Base-by-base conservation (phyloP, 768 basidiomycete genomes). In the Cubamyces sp. region DNA sequence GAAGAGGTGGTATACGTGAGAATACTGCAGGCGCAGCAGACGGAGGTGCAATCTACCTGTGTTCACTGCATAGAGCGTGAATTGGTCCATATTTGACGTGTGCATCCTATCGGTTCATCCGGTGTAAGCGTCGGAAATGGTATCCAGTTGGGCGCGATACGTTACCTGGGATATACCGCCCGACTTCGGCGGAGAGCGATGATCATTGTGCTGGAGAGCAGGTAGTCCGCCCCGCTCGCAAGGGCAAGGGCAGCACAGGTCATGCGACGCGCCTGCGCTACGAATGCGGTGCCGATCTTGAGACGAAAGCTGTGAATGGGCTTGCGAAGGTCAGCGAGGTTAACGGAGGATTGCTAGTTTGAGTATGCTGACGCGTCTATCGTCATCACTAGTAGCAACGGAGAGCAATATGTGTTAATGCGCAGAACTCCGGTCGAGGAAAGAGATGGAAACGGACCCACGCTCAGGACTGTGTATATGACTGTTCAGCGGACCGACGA, bases 201-300 rank as follows among this genome's bases (percentile, higher is more conserved):
- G 1, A 43, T 45, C 5, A 55, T 54, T 18, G 53, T 41, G 21
- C 53, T 41, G 21, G 53, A 25, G 14, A 55, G 54, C 25, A 55
- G 18, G 42, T 40, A 41, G 42, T 55, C 54, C 8, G 54, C 42
- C 2, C 11, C 26, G 14, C 28, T 26, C 2, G 54, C 54, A 15
- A 42, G 40, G n/a, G 34, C 9, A 23, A 55, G 42, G 15, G 42
- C 14, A 9, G 43, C 25, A 3, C 21, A 45, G 9, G 21, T 45
- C 34, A 43, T n/a, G 7, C 1, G 18, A 4, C n/a, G 19, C 26
- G 26, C 25, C 8, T 45, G 8, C 1, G 16, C 8, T 8, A 21
- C 21, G 54, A 55, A 55, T 11, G 26, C 16, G 3, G 23, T 7
- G 18, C 28, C 30, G 19, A 8, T 14, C 5, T 55, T 30, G 1